Base-by-base conservation (phyloP, 2,329 filamentous ascomycete genomes). In the Shiraia bambusicola region DNA sequence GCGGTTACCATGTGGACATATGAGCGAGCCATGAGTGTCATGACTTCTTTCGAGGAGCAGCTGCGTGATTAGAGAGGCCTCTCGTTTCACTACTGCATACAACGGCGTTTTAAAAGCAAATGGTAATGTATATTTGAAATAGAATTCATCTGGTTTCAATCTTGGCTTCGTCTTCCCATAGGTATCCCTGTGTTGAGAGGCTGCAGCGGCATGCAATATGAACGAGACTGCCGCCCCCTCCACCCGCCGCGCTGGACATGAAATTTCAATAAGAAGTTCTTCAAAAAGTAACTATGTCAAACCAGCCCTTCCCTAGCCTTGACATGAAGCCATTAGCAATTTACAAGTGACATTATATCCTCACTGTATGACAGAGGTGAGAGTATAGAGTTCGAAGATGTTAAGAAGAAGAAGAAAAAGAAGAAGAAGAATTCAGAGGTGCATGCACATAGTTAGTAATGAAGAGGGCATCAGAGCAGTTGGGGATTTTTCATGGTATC, bases 1-100 rank as follows among this genome's bases (percentile, higher is more conserved):
- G 89, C 91, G 6, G 82, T 95, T 24, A 96, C 91, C 0, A 88
- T 96, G 76, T 96, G 90, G 89, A 94, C 88, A 2, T 96, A 95
- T 69, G 91, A 95, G 72, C 76, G 84, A 60, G 80, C 80, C 13
- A 72, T 96, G 71, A 78, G 75, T 36, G 53, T 81, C 15, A 72
- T 92, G 49, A 69, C 72, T 27, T 50, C 52, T 4, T 54, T 59
- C 34, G 63, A 67, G 2, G 47, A 58, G 27, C 19, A 8, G 8
- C 19, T 22, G 19, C 4, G 8, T 22, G 19, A 34, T 22, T 22
- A 22, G 19, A 22, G 8, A 22, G 19, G n/a, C n/a, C 19, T 22
- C 19, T 5, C 19, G 19, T 22, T 28, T 36, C 19, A 22, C 19
- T 22, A 22, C 19, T 22, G 19, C 19, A 22, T 22, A 22, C 8